A percentile compares a stretch with the other conserved stretches of the same genome.
These are phyloP conservation scores for Narthecium ossifragum DNA, from an alignment of 106 monocot genomes.

Conservation along the genomic window DNA sequence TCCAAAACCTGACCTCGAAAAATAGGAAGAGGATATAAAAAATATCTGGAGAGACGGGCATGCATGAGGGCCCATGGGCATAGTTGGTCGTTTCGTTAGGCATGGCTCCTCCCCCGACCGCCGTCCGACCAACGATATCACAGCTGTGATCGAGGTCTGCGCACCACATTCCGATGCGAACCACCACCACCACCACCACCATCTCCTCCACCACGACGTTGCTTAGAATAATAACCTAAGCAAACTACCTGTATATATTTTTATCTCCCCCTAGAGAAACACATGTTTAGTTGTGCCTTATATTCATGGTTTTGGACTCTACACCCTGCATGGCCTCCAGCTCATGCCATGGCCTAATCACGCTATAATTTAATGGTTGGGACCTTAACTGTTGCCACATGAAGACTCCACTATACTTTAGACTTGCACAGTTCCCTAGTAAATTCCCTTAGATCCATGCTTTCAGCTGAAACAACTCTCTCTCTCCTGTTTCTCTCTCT, in stretches of 20 bases:
- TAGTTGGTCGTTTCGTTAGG: constrained; percentile 8
- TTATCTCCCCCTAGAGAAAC: not conserved
- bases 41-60: not conserved
- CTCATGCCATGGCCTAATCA: constrained; percentile 5
- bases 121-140: constrained; percentile 33
- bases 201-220: not conserved
- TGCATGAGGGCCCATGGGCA: not conserved
- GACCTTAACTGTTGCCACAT: constrained; percentile 1
- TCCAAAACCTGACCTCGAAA: not conserved
- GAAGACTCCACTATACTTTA: not conserved
- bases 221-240: not conserved
- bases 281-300: not conserved
- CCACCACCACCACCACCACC: too few relatives aligned
- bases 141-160: constrained; percentile 24
- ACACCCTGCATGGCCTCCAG: constrained; percentile 24
- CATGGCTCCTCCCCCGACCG: constrained; percentile 21
- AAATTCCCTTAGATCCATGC: constrained; percentile 36
- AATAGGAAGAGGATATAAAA: constrained; percentile 5
- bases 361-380: not conserved
- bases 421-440: constrained; percentile 21
- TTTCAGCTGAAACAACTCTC: constrained; percentile 15
- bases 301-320: constrained; percentile 25
- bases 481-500: constrained; percentile 3
- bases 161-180: constrained; percentile 16
- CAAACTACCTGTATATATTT: not conserved